Conservation (phyloP, 2,329 filamentous ascomycete species). For the Celoporthe dispersa region DNA sequence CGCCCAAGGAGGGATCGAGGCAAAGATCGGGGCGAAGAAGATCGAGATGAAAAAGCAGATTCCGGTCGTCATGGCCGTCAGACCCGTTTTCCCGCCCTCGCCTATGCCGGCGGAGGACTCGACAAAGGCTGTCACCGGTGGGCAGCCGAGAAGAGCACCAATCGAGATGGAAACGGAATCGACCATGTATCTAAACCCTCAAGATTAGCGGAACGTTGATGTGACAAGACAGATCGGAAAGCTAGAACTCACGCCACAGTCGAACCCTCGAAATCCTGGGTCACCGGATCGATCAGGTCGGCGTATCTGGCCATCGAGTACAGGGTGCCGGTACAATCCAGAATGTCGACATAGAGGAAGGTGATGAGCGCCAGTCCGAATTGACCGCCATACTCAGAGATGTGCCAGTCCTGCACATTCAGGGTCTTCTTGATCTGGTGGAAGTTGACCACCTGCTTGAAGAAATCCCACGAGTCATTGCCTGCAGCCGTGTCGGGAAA, state of each 20-base stretch:
- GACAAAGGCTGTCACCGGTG: constrained; percentile 75
- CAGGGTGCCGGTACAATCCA: constrained; percentile 83
- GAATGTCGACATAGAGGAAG: constrained; percentile 88
- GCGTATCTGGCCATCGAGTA: constrained; percentile 90
- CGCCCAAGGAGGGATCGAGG: constrained; percentile 78
- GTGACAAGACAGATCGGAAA: neutral
- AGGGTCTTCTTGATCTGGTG: constrained; percentile 74
- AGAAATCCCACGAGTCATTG: constrained; percentile 78
- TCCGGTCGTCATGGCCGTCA: constrained; percentile 72
- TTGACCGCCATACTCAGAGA: constrained; percentile 70
- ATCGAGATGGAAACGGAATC: constrained; percentile 81
- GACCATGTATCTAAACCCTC: constrained; percentile 64
- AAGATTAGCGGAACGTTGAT: neutral
- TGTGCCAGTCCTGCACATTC: constrained; percentile 74
- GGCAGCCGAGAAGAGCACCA: constrained; percentile 71
- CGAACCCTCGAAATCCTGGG: constrained; percentile 86
- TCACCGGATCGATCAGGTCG: constrained; percentile 77
- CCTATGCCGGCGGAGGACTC: constrained; percentile 78
- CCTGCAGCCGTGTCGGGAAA: constrained; percentile 76
- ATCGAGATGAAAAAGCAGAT: constrained; percentile 72
- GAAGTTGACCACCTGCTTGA: constrained; percentile 85
- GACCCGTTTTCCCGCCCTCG: constrained; percentile 73
- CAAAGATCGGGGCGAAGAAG: constrained; percentile 78
- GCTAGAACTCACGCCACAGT: constrained; percentile 60
- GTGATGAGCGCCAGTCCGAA: constrained; percentile 86